Conservation (phyloP, 257 asterid genomes). For the Jaltomata sinuosa region DNA sequence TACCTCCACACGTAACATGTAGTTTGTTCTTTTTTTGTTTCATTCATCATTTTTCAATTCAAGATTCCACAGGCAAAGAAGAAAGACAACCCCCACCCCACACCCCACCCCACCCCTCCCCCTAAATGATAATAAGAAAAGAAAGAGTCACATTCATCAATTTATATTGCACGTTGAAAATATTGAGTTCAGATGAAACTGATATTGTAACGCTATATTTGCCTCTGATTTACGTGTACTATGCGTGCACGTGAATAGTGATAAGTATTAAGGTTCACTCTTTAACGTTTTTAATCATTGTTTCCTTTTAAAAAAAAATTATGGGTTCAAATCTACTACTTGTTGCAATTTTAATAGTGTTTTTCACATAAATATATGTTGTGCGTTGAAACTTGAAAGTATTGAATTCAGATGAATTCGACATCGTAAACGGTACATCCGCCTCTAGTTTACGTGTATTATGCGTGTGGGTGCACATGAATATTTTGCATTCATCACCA, state of each 20-base stretch:
- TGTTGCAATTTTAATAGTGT: background rate
- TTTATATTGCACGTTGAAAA: no score
- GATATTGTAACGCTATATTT: no score
- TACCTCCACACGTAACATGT: background rate
- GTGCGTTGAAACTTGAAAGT: background rate
- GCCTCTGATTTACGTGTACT: no score
- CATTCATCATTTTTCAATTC: background rate
- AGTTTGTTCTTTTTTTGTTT: background rate
- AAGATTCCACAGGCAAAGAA: constrained; percentile 9
- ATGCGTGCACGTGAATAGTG: no score
- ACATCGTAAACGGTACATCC: background rate
- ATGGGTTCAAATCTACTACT: background rate
- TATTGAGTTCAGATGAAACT: no score
- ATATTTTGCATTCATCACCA: background rate
- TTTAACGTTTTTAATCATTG: no score
- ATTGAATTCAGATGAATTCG: background rate
- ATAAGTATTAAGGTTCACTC: no score
- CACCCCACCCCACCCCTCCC: rapidly evolving
- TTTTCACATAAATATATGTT: background rate
- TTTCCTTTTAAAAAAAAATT: no score
- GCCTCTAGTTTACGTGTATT: background rate
- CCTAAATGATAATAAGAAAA: background rate
- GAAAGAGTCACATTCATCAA: constrained; percentile 3
- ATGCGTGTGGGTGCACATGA: background rate
- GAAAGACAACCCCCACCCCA: background rate